Base-by-base conservation (phyloP, 2,329 filamentous ascomycete species). In the Decorospora gaudefroyi region DNA sequence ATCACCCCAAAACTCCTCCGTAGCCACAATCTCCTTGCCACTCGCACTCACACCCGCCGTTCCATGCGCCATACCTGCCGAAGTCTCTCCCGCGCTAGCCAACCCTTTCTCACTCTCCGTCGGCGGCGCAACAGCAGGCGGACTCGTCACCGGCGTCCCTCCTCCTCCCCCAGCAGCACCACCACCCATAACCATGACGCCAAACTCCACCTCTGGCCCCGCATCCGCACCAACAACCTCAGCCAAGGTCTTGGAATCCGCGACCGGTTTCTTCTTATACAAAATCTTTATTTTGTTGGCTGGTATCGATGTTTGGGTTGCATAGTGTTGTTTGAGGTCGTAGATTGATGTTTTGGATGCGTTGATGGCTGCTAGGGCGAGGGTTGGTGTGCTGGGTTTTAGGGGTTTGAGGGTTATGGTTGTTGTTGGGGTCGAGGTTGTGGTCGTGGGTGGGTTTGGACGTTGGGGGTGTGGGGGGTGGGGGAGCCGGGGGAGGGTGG, bases 1-100 rank as follows among this genome's bases (percentile, higher is more conserved):
- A 74, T 97, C 93, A 6, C 73, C 73, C 93, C 93, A 99, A 66
- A 99, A 99, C 42, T 80, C 84, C 5, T 86, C 81, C 9, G 82
- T 86, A 62, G 81, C 74, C 53, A 95, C 65, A 13, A 86, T 78
- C 18, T 81, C 80, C 40, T 72, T 72, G 22, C 80, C 80, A 55
- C 79, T 83, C 6, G 15, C 32, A n/a, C 79, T 76, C 39, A 78
- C 78, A 28, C 73, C 75, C 31, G 71, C 72, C 6, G 72, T 63
- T 50, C 70, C 73, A 41, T 62, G 21, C 10, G 17, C 26, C 2
- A 21, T 59, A 3, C 36, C 39, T 9, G 42, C 36, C 22, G 34
- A 27, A 13, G 33, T 42, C 25, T 46, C 53, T 1, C 39, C 52
- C 8, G 34, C 39, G 15, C 35, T 46, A 22, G 43, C 49, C 3